A percentile compares a stretch with the other conserved stretches of the same genome.
Evolutionary conservation across 2,329 filamentous ascomycete genomes (phyloP).

Genomic region (Mycosphaerella arachidis): DNA sequence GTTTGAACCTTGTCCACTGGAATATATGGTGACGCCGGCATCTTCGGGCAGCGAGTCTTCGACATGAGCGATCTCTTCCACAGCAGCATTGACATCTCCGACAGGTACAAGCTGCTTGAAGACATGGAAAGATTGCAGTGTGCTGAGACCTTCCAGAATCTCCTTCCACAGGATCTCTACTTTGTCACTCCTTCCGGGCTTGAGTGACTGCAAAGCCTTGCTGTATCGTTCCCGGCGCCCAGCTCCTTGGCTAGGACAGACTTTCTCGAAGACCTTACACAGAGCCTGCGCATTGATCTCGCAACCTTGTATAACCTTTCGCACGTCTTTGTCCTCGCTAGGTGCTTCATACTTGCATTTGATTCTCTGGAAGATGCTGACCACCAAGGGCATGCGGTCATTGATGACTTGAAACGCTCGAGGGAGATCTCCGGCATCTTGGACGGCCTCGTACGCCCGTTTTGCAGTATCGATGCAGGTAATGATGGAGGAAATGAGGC

Average conservation of each 20-base stretch:
- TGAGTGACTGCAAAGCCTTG: neutral
- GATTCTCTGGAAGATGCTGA: neutral
- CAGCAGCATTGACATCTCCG: neutral
- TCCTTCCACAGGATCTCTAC: neutral
- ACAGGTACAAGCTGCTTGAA: neutral
- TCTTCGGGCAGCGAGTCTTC: too few relatives aligned
- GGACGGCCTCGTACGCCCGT: neutral
- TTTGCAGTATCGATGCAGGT: neutral
- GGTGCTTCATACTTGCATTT: neutral
- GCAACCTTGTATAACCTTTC: neutral
- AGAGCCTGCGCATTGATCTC: too few relatives aligned
- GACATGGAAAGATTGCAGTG: neutral
- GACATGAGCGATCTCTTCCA: neutral
- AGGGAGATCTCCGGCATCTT: neutral
- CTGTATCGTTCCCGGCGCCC: neutral
- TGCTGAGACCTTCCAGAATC: neutral
- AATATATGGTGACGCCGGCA: too few relatives aligned
- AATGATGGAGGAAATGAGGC: neutral
- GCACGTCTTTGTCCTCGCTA: neutral
- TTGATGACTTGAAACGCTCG: neutral
- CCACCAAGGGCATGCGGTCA: neutral
- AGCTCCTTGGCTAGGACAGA: neutral
- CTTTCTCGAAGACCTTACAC: conserved; percentile 1
- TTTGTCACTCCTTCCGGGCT: neutral
- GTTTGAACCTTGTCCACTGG: too few relatives aligned